Percentiles rank a stretch among this genome's conserved stretches.
Evolutionary conservation across 129 eudicot species (phyloP).

Genomic region (Sambucus nigra): DNA sequence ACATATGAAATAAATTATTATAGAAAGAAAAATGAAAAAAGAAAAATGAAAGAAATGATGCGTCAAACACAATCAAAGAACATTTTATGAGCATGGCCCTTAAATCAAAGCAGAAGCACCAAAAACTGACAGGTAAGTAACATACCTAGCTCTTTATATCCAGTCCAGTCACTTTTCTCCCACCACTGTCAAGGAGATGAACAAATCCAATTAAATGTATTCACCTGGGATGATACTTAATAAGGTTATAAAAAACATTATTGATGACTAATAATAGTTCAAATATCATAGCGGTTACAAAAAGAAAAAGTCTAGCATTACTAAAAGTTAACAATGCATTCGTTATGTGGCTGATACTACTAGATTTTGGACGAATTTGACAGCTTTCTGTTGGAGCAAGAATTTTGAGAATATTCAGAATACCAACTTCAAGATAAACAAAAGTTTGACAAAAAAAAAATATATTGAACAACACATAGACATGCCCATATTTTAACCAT

Average conservation of each 20-base stretch:
- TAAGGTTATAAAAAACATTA: slow-evolving; percentile 28
- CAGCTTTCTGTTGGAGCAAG: not conserved
- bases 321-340: slow-evolving; percentile 4
- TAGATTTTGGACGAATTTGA: not conserved
- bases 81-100: not conserved
- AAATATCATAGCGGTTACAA: not conserved
- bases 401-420: not conserved
- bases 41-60: not conserved
- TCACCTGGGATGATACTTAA: slow-evolving; percentile 82
- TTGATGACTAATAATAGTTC: slow-evolving; percentile 1
- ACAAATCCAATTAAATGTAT: slow-evolving; percentile 81
- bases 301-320: not conserved
- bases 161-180: slow-evolving; percentile 99
- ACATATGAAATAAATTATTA: too few relatives aligned
- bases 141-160: slow-evolving; percentile 94
- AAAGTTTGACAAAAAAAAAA: too few relatives aligned
- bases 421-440: not conserved
- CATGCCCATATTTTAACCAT: too few relatives aligned
- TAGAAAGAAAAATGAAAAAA: too few relatives aligned
- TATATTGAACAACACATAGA: too few relatives aligned
- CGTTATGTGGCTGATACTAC: not conserved
- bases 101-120: too few relatives aligned
- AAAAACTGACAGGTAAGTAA: not conserved
- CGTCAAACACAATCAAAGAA: not conserved
- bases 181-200: slow-evolving; percentile 98